Percentiles rank a stretch among this genome's conserved stretches.
phyloP scores from a whole-genome alignment of 192 early-diverging fungal genomes.

The Entomortierella beljakovae region DNA sequence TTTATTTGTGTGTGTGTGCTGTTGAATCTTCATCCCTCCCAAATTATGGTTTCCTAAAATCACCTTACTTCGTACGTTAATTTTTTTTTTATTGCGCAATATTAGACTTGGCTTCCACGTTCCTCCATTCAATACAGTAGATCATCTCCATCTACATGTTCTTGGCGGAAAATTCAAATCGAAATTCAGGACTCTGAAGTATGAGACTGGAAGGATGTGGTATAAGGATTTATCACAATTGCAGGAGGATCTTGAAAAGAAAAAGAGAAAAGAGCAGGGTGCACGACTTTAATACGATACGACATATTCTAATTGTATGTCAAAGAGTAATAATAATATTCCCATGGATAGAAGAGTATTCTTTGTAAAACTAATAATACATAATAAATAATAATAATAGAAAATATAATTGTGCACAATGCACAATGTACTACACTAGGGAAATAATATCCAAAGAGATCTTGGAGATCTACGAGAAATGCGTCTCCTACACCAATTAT shows the following conservation, averaged over 20 bases:
- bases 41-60: no score
- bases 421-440: no score
- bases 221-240: conserved; percentile 37
- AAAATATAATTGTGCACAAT: no score
- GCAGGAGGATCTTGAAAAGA: conserved; percentile 18
- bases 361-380: no score
- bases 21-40: background rate
- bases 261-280: conserved; percentile 15
- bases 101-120: conserved; percentile 75
- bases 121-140: conserved; percentile 77
- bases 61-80: no score
- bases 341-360: background rate
- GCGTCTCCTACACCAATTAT: no score
- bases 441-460: no score
- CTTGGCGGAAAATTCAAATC: conserved; percentile 68
- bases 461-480: no score
- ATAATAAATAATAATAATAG: no score
- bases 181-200: conserved; percentile 39
- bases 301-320: no score
- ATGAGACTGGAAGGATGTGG: conserved; percentile 47
- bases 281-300: conserved; percentile 36
- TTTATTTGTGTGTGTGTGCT: background rate
- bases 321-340: background rate
- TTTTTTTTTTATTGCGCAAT: background rate
- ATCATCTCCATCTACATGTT: conserved; percentile 80